phyloP scores from a whole-genome alignment of 2,329 filamentous ascomycete species.

The Zymoseptoria ardabiliae region DNA sequence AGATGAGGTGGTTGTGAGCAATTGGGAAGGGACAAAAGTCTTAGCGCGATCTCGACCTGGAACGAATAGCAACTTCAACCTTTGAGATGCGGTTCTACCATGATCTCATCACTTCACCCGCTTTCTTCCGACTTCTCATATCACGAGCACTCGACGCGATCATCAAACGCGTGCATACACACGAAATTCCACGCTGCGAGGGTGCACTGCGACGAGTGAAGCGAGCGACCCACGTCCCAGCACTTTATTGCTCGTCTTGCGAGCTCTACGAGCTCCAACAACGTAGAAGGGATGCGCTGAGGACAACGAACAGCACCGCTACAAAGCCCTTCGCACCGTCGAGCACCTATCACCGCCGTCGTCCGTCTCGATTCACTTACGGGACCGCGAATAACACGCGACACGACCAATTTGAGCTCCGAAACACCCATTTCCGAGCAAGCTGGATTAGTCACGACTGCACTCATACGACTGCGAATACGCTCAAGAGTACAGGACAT shows the following conservation, averaged over 20 bases:
- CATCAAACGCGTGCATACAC: not conserved
- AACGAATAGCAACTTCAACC: not conserved
- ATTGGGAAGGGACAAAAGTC: not conserved
- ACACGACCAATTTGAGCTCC: not conserved
- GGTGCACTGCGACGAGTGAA: not conserved
- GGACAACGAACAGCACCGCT: not conserved
- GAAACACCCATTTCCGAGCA: constrained; percentile 1
- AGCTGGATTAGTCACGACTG: constrained; percentile 13
- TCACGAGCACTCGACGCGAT: not conserved
- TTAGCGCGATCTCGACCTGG: not conserved
- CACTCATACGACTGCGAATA: not conserved
- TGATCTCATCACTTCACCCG: not conserved
- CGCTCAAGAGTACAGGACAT: constrained; percentile 2
- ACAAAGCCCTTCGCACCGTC: not conserved
- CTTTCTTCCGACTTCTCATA: too few relatives aligned
- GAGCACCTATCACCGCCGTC: constrained; percentile 11
- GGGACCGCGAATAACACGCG: constrained; percentile 10
- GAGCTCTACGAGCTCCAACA: not conserved
- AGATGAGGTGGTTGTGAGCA: not conserved
- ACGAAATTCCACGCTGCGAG: not conserved
- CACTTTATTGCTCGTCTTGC: not conserved
- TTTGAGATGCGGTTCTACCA: not conserved
- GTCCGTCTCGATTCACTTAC: constrained; percentile 9
- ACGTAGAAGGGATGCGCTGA: not conserved
- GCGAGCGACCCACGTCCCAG: not conserved